These are phyloP conservation scores for Entophlyctis helioformis DNA, from an alignment of 192 early-diverging fungal species.

Conservation along the genomic window DNA sequence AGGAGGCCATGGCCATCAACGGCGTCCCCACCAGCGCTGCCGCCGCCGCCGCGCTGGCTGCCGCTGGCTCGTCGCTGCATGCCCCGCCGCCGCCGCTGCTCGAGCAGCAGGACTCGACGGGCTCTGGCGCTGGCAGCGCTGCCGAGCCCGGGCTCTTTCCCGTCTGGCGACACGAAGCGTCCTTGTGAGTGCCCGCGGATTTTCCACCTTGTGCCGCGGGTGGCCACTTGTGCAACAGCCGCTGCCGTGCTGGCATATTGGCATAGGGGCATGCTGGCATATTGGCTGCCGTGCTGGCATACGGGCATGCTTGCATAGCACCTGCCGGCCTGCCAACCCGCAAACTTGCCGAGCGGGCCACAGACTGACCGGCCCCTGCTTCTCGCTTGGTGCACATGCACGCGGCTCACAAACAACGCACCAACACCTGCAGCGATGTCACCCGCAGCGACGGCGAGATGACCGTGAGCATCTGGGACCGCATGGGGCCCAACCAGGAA, in stretches of 20 bases:
- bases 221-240: too few species aligned
- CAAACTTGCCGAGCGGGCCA: too few species aligned
- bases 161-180: conserved; percentile 42
- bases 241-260: too few species aligned
- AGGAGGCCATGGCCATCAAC: conserved; percentile 19
- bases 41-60: neutral
- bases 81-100: neutral
- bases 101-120: neutral
- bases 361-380: too few species aligned
- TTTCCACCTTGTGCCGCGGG: too few species aligned
- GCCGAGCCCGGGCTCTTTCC: conserved; percentile 11
- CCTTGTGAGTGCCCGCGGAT: conserved; percentile 29
- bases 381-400: too few species aligned
- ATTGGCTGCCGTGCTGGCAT: too few species aligned
- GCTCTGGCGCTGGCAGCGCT: conserved; percentile 1
- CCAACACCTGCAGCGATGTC: conserved; percentile 35
- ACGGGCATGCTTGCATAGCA: too few species aligned
- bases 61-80: too few species aligned
- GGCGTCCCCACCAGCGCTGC: neutral
- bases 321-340: too few species aligned
- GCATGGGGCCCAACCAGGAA: conserved; percentile 4
- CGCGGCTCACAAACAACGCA: too few species aligned
- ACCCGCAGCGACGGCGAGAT: conserved; percentile 27
- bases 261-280: too few species aligned
- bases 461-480: conserved; percentile 41